Evolutionary conservation across 768 basidiomycete genomes (phyloP).

Genomic region (Macrolepiota fuliginosa): DNA sequence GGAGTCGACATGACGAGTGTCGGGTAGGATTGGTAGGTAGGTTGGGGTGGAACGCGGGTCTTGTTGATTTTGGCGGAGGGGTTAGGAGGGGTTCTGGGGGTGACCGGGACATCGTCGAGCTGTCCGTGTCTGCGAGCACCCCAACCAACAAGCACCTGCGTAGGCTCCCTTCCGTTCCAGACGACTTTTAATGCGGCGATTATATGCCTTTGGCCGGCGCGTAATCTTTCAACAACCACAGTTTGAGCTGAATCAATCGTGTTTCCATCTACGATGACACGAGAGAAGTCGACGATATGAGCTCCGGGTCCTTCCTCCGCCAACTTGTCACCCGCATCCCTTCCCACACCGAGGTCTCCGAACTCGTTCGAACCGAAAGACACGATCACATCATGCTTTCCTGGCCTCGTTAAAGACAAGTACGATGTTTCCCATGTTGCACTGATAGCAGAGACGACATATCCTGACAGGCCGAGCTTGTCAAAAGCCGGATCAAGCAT

Average conservation of each 20-base stretch:
- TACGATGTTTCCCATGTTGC: constrained; percentile 87
- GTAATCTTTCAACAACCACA: constrained; percentile 40
- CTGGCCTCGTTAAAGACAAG: constrained; percentile 50
- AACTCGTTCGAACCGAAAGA: constrained; percentile 87
- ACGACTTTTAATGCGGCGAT: constrained; percentile 40
- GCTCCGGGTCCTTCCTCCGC: constrained; percentile 20
- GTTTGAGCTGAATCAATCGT: constrained; percentile 19
- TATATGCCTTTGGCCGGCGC: constrained; percentile 73
- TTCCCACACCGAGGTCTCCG: constrained; percentile 70
- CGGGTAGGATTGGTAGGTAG: constrained; percentile 1
- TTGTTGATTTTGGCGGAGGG: not conserved
- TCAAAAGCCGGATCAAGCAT: constrained; percentile 31
- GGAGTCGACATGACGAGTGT: constrained; percentile 30
- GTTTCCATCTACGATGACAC: constrained; percentile 28
- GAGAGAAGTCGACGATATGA: constrained; percentile 42
- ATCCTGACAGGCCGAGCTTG: constrained; percentile 33
- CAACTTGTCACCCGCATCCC: constrained; percentile 3
- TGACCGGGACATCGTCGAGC: constrained; percentile 42
- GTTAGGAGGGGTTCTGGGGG: constrained; percentile 1
- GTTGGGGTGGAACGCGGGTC: not conserved
- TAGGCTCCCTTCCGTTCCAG: constrained; percentile 19
- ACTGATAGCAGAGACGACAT: constrained; percentile 48
- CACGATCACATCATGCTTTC: constrained; percentile 51
- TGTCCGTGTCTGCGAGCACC: constrained; percentile 85
- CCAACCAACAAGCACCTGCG: constrained; percentile 64